Conservation (phyloP, 805 yeast genomes). For the Grigorovia yakushimaensis region DNA sequence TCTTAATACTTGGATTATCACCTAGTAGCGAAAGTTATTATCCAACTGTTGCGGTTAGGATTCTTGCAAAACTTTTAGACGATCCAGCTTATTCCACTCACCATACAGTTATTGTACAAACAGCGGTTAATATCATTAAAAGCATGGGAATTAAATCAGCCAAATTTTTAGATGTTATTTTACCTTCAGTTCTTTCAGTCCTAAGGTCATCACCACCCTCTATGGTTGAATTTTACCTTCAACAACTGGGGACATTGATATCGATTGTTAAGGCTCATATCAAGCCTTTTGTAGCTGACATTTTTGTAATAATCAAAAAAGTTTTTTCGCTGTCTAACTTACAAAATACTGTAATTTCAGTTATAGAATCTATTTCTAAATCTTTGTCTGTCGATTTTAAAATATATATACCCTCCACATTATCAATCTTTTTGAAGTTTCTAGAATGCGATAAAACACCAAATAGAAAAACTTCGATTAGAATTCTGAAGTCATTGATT, state of each 20-base stretch:
- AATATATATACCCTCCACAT: conserved; percentile 63
- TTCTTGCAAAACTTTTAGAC: conserved; percentile 70
- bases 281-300: conserved; percentile 66
- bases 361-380: conserved; percentile 74
- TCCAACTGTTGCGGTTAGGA: conserved; percentile 87
- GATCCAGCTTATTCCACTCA: conserved; percentile 80
- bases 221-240: conserved; percentile 78
- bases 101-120: conserved; percentile 89
- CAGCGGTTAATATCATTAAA: conserved; percentile 83
- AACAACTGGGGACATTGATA: conserved; percentile 73
- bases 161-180: conserved; percentile 75
- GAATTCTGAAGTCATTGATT: conserved; percentile 73
- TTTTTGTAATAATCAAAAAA: conserved; percentile 66
- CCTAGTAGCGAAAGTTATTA: conserved; percentile 89
- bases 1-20: conserved; percentile 87
- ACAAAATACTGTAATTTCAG: conserved; percentile 68
- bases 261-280: conserved; percentile 83
- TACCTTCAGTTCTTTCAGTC: conserved; percentile 78
- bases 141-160: conserved; percentile 84
- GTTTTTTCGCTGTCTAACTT: conserved; percentile 54
- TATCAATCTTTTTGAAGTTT: conserved; percentile 66
- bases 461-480: conserved; percentile 51
- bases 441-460: conserved; percentile 63
- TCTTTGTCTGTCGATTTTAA: conserved; percentile 92
- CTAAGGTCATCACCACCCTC: conserved; percentile 74